Base-by-base conservation (phyloP, 257 asterid genomes). In the Capsicum pubescens region DNA sequence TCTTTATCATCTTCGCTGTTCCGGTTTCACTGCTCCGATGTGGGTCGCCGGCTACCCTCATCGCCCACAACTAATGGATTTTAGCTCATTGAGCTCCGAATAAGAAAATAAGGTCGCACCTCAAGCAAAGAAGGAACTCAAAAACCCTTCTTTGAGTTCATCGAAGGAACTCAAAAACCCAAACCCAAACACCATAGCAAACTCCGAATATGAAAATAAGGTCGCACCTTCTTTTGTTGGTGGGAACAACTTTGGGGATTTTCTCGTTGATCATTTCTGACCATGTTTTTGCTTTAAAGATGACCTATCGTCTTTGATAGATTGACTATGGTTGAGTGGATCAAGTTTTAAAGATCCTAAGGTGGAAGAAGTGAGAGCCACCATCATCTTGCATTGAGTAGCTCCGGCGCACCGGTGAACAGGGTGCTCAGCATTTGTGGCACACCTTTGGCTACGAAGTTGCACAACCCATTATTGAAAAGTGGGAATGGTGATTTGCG, bases 291-390 rank as follows among this genome's bases (percentile, higher is more conserved):
- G 94, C 99, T 82, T 95, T 98, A 26, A 82, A 26, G 84, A 26
- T 26, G 32, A 92, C 48, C 82, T 89, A 56, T 76, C 87, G 35
- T 17, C 88, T 58, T 83, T 79, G 60, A 57, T 13, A 9, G 35
- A 48, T 11, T 55, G 83, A 69, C 55, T 85, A 46, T 79, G 89
- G 81, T 83, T 87, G 57, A 82, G n/a, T 0, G 94, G 90, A 87
- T 95, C 99, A 57, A 93, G 98, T 86, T 84, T 87, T 8, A 97
- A 35, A 44, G 97, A 92, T 10, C 97, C 99, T 86, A 95, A 83
- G 9, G 99, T 97, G 86, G 98, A 91, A 3, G 98, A 95, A 61
- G 97, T 93, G 6, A 97, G 98, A 26, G 95, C 92, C 67, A 95
- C 98, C 83, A 86, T 89, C 94, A 54, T 90, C 91, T 84, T 89